These are phyloP conservation scores for Chaetomiaceae sp. DNA, from an alignment of 2,329 filamentous ascomycete genomes.

Conservation along the genomic window DNA sequence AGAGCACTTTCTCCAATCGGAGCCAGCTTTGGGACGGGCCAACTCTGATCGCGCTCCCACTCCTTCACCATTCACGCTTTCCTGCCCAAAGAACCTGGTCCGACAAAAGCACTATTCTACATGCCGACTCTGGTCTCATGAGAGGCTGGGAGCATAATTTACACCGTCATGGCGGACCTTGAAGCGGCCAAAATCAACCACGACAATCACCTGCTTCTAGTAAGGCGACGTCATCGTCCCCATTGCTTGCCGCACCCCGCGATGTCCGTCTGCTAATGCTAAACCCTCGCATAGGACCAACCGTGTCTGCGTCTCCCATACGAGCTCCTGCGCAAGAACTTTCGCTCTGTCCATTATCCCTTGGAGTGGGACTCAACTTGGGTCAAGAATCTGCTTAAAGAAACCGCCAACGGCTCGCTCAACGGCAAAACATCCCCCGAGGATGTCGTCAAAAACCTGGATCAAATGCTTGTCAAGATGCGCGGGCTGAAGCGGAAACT, in stretches of 20 bases:
- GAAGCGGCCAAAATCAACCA: constrained; percentile 67
- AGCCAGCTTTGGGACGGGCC: not conserved
- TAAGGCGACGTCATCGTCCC: constrained; percentile 36
- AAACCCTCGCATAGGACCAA: constrained; percentile 63
- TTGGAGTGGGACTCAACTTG: constrained; percentile 67
- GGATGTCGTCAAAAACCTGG: constrained; percentile 74
- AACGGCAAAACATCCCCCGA: constrained; percentile 58
- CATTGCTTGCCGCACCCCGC: not conserved
- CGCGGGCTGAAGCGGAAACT: constrained; percentile 87
- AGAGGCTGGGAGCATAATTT: not conserved
- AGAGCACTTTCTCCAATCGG: not conserved
- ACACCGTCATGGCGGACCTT: constrained; percentile 55
- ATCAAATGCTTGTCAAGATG: constrained; percentile 80
- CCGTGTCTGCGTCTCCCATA: constrained; percentile 87
- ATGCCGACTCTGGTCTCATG: not conserved
- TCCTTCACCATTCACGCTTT: not conserved
- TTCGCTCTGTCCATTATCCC: constrained; percentile 75
- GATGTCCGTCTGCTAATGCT: not conserved
- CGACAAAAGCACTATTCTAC: not conserved
- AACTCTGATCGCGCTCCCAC: not conserved
- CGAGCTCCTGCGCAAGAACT: constrained; percentile 90
- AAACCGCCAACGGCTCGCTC: constrained; percentile 63
- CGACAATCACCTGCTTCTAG: constrained; percentile 70
- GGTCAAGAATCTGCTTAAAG: constrained; percentile 57
- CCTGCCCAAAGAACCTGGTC: not conserved